A percentile compares a stretch with the other conserved stretches of the same genome.
phyloP scores from a whole-genome alignment of 2,329 filamentous ascomycete species.

The Microthyrium microscopicum region DNA sequence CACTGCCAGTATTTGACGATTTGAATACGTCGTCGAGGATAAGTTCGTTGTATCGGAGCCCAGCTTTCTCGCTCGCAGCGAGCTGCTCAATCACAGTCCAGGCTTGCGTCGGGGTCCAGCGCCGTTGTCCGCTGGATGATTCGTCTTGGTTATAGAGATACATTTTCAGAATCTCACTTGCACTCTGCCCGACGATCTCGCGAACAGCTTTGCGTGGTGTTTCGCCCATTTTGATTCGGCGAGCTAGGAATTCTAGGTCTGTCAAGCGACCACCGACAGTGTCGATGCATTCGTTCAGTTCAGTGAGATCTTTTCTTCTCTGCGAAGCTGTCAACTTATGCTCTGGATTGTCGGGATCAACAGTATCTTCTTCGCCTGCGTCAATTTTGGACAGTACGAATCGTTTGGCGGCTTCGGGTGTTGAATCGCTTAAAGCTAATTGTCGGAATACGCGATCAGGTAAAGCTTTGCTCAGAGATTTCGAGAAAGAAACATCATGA shows the following conservation, averaged over 20 bases:
- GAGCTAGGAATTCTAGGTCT: slow-evolving; percentile 85
- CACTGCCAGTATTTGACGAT: too few species aligned
- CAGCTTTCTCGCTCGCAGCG: slow-evolving; percentile 25
- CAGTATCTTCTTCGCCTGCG: slow-evolving; percentile 23
- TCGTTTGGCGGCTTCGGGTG: slow-evolving; percentile 65
- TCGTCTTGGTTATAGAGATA: slow-evolving; percentile 54
- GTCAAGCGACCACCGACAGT: slow-evolving; percentile 82
- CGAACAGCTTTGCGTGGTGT: slow-evolving; percentile 62
- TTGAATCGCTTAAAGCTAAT: slow-evolving; percentile 71
- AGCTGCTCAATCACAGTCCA: slow-evolving; percentile 78
- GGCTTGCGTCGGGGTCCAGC: slow-evolving; percentile 73
- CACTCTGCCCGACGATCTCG: slow-evolving; percentile 78
- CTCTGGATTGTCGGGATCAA: slow-evolving; percentile 19
- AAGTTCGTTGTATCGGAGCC: slow-evolving; percentile 70
- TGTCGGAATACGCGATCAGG: slow-evolving; percentile 84
- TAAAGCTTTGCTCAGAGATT: slow-evolving; percentile 69
- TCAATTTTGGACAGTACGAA: slow-evolving; percentile 77
- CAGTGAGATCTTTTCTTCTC: slow-evolving; percentile 39
- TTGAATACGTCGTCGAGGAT: slow-evolving; percentile 63
- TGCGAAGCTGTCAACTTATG: slow-evolving; percentile 30
- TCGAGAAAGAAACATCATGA: slow-evolving; percentile 74
- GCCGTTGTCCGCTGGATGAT: slow-evolving; percentile 31
- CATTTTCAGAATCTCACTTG: slow-evolving; percentile 84
- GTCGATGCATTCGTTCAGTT: slow-evolving; percentile 68
- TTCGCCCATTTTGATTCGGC: slow-evolving; percentile 75